phyloP scores from a whole-genome alignment of 140 eudicot genomes.

The Senecio squalidus region DNA sequence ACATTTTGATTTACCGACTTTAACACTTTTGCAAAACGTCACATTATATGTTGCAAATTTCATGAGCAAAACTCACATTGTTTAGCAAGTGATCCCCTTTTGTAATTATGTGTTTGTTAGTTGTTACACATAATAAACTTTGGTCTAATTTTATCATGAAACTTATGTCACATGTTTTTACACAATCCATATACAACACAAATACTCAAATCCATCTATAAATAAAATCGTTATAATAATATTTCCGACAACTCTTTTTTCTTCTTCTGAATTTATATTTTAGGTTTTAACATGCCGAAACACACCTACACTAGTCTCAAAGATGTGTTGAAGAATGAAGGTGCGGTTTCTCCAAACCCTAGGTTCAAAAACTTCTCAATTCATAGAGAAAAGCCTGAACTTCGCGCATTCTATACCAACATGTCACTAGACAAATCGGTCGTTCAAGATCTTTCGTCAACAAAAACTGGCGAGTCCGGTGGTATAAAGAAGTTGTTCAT shows the following conservation, averaged over 20 bases:
- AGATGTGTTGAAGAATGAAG: constrained; percentile 25
- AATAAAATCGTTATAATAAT: constrained; percentile 11
- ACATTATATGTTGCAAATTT: no score
- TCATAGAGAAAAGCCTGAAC: constrained; percentile 18
- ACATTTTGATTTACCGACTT: neutral
- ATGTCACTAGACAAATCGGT: constrained; percentile 16
- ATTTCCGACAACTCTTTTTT: neutral
- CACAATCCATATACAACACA: constrained; percentile 8
- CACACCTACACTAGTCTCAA: constrained; percentile 35
- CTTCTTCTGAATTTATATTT: neutral
- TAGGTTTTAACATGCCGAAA: constrained; percentile 11
- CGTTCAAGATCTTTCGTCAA: neutral
- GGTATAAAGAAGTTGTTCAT: constrained; percentile 9
- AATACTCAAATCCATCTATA: constrained; percentile 13
- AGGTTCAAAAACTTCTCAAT: constrained; percentile 23
- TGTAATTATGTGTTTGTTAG: neutral
- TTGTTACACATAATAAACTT: neutral
- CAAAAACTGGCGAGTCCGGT: neutral
- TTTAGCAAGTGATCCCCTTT: constrained; percentile 8
- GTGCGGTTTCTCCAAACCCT: constrained; percentile 5
- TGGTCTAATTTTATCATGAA: constrained; percentile 5
- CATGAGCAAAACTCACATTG: constrained; percentile 23
- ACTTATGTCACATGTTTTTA: constrained; percentile 29
- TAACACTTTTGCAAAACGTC: neutral
- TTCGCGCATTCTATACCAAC: constrained; percentile 24